Evolutionary conservation across 2,329 filamentous ascomycete genomes (phyloP), one percentile per base, ranked within the genome.

Genomic region (Neofusicoccum umdonicola): DNA sequence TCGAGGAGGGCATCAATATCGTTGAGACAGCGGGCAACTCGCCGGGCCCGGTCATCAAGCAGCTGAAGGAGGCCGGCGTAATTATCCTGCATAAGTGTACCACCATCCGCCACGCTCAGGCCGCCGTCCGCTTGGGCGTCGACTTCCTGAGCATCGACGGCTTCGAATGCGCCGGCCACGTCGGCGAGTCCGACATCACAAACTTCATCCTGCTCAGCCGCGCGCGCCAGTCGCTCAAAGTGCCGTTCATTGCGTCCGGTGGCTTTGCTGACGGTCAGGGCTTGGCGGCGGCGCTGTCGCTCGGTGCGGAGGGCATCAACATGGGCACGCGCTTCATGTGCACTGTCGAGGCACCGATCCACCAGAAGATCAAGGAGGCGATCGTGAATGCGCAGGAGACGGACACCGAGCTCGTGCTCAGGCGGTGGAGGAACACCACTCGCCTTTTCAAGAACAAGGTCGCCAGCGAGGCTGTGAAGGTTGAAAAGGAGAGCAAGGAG

Each of bases 281-380:
- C 3, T 85, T 99, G 19, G 95, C 95, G 0, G 95, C 94, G 2
- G 95, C 95, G 7, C 82, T 99, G 70, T 89, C 90, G 45, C 85
- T 99, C 12, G 95, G 95, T 41, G 95, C 95, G 0, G 91, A 92
- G 76, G 95, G 95, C 68, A 89, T 98, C 80, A 99, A 99, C 81
- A 99, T 99, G 95, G 95, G 95, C 65, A 99, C 95, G 9, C 85
- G 95, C 47, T 99, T 98, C 82, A 96, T 99, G 91, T 94, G 90
- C 81, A 98, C 95, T 0, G 84, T 94, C 50, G 95, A 98, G 79
- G 89, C 93, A 15, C 95, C 95, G 0, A 91, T 99, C 68, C 95
- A 99, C 80, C 77, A 87, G 56, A 96, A 96, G 70, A 92, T 99
- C 82, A 99, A 99, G 85, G 85, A 96, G 77, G 85, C 90, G 70